phyloP scores from a whole-genome alignment of 208 protist species.

The Leishmania turanica region DNA sequence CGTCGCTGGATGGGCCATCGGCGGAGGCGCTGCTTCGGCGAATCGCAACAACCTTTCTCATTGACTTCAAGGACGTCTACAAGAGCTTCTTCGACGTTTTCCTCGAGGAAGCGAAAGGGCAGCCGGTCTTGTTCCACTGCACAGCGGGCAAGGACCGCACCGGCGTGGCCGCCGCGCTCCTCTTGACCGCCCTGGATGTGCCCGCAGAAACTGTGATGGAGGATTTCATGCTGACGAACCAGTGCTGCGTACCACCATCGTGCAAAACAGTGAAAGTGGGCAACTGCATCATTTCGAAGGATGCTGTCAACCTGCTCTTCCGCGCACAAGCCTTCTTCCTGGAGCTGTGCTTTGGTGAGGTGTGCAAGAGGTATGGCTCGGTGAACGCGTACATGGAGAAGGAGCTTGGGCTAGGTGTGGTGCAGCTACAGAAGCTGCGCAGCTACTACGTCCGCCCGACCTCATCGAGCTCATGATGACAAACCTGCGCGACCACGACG shows the following conservation, averaged over 20 bases:
- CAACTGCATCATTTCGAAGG: constrained; percentile 19
- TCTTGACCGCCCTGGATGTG: constrained; percentile 44
- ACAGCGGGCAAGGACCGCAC: constrained; percentile 59
- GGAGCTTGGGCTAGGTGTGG: constrained; percentile 35
- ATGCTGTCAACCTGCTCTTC: constrained; percentile 37
- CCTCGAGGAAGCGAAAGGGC: constrained; percentile 28
- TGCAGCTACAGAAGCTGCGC: constrained; percentile 26
- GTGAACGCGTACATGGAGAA: constrained; percentile 36
- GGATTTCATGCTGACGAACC: constrained; percentile 43
- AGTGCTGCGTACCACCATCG: constrained; percentile 22
- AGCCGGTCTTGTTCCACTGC: constrained; percentile 48
- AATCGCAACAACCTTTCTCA: constrained; percentile 23
- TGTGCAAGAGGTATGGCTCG: constrained; percentile 27
- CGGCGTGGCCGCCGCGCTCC: constrained; percentile 43
- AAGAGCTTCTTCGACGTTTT: constrained; percentile 34
- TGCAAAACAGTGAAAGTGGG: constrained; percentile 9
- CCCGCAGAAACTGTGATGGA: constrained; percentile 36
- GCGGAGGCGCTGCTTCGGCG: constrained; percentile 26
- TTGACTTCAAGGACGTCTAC: constrained; percentile 38
- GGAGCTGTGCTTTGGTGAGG: constrained; percentile 24
- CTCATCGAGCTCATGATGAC: not conserved
- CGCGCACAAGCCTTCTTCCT: constrained; percentile 39
- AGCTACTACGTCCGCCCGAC: constrained; percentile 26
- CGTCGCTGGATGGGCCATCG: constrained; percentile 13
- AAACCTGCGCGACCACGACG: not conserved